Evolutionary conservation across 1,284 basidiomycete genomes (phyloP).

Genomic region (Ustilago loliicola): DNA sequence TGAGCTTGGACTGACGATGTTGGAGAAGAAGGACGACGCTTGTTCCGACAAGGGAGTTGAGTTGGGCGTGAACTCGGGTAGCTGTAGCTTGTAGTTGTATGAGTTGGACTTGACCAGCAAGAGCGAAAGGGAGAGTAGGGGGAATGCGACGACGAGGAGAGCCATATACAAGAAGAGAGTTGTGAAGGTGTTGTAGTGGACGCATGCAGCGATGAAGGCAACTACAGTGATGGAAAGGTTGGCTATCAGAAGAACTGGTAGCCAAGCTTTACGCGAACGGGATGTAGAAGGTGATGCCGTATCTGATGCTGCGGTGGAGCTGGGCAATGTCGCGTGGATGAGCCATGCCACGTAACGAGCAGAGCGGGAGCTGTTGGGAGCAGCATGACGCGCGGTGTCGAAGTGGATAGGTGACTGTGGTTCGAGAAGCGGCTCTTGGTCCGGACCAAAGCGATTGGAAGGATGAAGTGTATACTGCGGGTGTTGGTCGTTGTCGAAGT

Average conservation of each 20-base stretch:
- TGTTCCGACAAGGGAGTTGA: constrained; percentile 12
- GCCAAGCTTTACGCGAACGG: constrained; percentile 22
- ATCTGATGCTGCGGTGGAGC: background rate
- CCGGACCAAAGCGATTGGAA: constrained; percentile 8
- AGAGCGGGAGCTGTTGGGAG: background rate
- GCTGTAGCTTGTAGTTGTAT: constrained; percentile 18
- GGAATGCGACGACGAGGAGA: constrained; percentile 33
- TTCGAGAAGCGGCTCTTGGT: constrained; percentile 24
- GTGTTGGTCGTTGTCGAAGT: constrained; percentile 16
- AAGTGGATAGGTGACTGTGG: background rate
- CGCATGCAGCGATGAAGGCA: constrained; percentile 36
- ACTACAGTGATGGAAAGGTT: constrained; percentile 20
- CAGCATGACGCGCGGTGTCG: background rate
- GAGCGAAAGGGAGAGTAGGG: constrained; percentile 32
- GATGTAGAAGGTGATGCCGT: background rate
- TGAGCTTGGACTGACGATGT: constrained; percentile 2
- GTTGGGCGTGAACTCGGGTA: constrained; percentile 11
- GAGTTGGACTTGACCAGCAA: constrained; percentile 7
- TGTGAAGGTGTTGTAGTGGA: constrained; percentile 43
- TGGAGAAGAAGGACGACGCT: background rate
- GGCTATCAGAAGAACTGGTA: constrained; percentile 19
- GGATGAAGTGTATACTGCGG: constrained; percentile 18
- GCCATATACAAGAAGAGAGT: constrained; percentile 43
- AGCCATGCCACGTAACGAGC: constrained; percentile 1
- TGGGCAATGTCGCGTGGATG: background rate